A percentile compares a stretch with the other conserved stretches of the same genome.
phyloP scores from a whole-genome alignment of 2,329 filamentous ascomycete genomes.

The Pseudogymnoascus sp. region DNA sequence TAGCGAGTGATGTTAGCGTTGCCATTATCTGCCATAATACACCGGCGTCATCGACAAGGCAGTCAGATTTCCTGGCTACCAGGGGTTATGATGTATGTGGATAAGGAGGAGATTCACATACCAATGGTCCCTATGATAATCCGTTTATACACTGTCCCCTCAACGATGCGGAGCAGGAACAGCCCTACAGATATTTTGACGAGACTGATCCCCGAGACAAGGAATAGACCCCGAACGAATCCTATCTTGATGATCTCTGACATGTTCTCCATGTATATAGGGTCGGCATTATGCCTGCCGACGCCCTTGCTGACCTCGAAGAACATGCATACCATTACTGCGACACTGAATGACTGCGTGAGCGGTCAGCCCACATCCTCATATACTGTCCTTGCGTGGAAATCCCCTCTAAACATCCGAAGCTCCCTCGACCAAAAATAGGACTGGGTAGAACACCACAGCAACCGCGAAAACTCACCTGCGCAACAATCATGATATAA shows the following conservation, averaged over 20 bases:
- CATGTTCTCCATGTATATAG: neutral
- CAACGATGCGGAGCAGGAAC: constrained; percentile 37
- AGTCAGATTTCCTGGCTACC: neutral
- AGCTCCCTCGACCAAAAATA: constrained; percentile 15
- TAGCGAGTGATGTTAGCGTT: constrained; percentile 13
- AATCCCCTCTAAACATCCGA: neutral
- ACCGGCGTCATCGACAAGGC: neutral
- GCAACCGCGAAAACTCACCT: constrained; percentile 26
- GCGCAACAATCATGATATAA: constrained; percentile 34
- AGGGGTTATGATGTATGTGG: neutral
- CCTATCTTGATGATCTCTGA: neutral
- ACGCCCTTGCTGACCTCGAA: neutral
- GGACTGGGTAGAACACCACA: constrained; percentile 10
- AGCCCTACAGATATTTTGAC: constrained; percentile 41
- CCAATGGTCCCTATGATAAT: constrained; percentile 36
- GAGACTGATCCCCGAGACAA: constrained; percentile 35
- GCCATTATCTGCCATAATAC: neutral
- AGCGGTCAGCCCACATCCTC: neutral
- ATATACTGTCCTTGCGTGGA: neutral
- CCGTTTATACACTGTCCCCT: constrained; percentile 30
- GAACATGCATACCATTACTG: constrained; percentile 16
- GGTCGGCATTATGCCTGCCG: neutral
- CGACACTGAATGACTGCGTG: constrained; percentile 20
- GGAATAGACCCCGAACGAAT: neutral
- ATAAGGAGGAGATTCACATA: constrained; percentile 20